Evolutionary conservation across 2,329 filamentous ascomycete genomes (phyloP).

Genomic region (Phoma sp.): DNA sequence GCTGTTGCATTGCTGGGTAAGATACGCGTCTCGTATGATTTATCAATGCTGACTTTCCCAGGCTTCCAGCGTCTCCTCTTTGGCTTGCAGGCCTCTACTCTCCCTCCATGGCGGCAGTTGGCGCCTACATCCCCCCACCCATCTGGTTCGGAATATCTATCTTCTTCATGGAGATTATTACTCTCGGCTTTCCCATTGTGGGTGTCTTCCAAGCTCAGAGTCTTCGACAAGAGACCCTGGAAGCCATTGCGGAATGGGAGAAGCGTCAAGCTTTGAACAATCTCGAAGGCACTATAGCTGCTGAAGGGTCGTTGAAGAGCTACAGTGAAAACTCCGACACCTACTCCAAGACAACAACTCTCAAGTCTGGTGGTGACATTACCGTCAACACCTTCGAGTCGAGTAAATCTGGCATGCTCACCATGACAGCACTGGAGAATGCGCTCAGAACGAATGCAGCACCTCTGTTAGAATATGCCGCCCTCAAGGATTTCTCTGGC

Average conservation of each 20-base stretch:
- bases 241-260: constrained; percentile 45
- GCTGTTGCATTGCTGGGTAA: constrained; percentile 44
- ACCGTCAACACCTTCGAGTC: constrained; percentile 34
- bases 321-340: constrained; percentile 23
- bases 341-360: constrained; percentile 26
- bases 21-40: neutral
- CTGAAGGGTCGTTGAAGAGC: constrained; percentile 20
- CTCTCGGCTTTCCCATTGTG: constrained; percentile 40
- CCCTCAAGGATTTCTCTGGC: constrained; percentile 45
- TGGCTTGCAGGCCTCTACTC: constrained; percentile 45
- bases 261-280: constrained; percentile 30
- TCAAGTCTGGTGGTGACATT: constrained; percentile 17
- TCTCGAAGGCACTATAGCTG: constrained; percentile 8
- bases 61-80: constrained; percentile 43
- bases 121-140: constrained; percentile 35
- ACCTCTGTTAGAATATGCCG: constrained; percentile 43
- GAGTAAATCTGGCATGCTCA: constrained; percentile 41
- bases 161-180: constrained; percentile 41
- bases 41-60: constrained; percentile 5
- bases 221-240: constrained; percentile 42
- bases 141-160: constrained; percentile 45
- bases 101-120: constrained; percentile 37
- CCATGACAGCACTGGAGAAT: constrained; percentile 45
- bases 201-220: constrained; percentile 38
- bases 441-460: constrained; percentile 40